phyloP scores from a whole-genome alignment of 805 yeast species.

The Metschnikowia reukaufii region DNA sequence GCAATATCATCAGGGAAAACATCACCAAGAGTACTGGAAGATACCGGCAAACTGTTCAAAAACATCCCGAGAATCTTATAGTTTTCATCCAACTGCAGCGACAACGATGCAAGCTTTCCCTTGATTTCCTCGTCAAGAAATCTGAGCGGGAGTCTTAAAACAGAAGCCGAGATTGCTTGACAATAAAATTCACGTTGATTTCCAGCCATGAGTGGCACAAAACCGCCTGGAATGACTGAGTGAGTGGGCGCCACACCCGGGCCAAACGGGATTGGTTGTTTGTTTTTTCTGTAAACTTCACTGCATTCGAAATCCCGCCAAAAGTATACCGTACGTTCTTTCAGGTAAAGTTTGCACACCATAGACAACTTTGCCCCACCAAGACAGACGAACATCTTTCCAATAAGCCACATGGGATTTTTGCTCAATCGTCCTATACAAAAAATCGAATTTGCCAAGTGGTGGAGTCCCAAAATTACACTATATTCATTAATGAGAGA shows the following conservation, averaged over 20 bases:
- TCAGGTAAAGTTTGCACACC: conserved; percentile 37
- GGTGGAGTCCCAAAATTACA: conserved; percentile 24
- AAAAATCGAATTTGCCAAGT: conserved; percentile 36
- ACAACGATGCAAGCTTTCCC: conserved; percentile 22
- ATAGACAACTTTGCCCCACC: conserved; percentile 28
- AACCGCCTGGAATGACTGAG: conserved; percentile 7
- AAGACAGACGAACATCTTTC: conserved; percentile 29
- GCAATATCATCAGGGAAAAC: conserved; percentile 2
- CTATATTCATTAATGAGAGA: conserved; percentile 27
- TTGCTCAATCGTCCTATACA: conserved; percentile 33
- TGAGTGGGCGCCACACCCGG: neutral
- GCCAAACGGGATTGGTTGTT: neutral
- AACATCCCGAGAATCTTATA: conserved; percentile 27
- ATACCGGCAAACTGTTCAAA: conserved; percentile 22
- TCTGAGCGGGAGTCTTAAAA: conserved; percentile 21
- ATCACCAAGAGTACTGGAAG: conserved; percentile 3
- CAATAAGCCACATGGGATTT: conserved; percentile 38
- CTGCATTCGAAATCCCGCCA: conserved; percentile 5
- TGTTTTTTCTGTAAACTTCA: neutral
- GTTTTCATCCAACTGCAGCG: conserved; percentile 24
- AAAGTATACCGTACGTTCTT: conserved; percentile 10
- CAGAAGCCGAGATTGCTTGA: conserved; percentile 15
- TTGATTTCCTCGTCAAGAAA: conserved; percentile 29
- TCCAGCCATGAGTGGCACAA: conserved; percentile 1
- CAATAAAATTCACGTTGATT: conserved; percentile 17